These are phyloP conservation scores for Camellia japonica DNA, from an alignment of 148 eudicot species.

Conservation along the genomic window DNA sequence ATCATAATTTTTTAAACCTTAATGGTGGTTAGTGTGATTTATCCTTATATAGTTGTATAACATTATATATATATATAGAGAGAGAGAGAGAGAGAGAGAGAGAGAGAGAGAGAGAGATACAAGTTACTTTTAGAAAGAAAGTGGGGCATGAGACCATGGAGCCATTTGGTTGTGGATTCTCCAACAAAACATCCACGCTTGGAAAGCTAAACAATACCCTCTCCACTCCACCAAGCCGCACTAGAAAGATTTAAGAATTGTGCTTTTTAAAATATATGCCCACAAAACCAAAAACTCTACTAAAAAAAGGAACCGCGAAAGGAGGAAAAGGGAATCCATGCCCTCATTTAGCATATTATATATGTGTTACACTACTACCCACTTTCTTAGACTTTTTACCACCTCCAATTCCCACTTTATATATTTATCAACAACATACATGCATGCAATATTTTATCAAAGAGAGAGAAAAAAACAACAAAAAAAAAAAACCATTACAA, in stretches of 20 bases:
- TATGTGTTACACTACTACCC: slow-evolving; percentile 16
- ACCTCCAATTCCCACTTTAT: not conserved
- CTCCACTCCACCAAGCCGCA: slow-evolving; percentile 15
- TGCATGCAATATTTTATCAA: not conserved
- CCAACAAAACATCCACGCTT: slow-evolving; percentile 91
- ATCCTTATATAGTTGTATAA: too few relatives aligned
- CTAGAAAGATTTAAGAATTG: not conserved
- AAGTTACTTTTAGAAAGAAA: not conserved
- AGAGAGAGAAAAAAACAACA: not conserved
- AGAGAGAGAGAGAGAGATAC: slow-evolving; percentile 16
- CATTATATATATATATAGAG: too few relatives aligned
- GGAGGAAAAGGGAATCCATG: slow-evolving; percentile 14
- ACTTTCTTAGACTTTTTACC: slow-evolving; percentile 31
- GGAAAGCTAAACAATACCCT: slow-evolving; percentile 42
- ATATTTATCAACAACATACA: not conserved
- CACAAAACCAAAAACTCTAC: slow-evolving; percentile 2
- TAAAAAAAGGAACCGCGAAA: slow-evolving; percentile 3
- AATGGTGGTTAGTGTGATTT: too few relatives aligned
- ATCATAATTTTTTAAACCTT: too few relatives aligned
- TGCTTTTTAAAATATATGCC: not conserved
- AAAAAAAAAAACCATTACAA: slow-evolving; percentile 17
- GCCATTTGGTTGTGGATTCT: slow-evolving; percentile 67
- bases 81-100: not conserved
- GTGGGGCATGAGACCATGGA: slow-evolving; percentile 50
- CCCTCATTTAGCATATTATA: not conserved